These are phyloP conservation scores for Lentinula lateritia DNA, from an alignment of 768 basidiomycete species.

Conservation along the genomic window DNA sequence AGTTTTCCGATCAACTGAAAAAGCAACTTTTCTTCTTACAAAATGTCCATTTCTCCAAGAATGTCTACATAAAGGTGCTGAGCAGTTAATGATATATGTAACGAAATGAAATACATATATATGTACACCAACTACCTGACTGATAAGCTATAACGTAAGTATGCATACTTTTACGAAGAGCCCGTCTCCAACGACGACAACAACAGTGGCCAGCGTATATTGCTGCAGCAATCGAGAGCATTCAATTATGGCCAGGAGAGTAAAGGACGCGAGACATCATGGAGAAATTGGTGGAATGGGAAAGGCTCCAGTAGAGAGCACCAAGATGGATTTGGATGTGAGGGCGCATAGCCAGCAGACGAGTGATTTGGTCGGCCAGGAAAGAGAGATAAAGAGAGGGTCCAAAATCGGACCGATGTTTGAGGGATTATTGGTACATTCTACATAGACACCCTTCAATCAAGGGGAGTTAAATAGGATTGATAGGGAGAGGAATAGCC, in stretches of 20 bases:
- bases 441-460: conserved; percentile 5
- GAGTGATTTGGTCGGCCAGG: background rate
- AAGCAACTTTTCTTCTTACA: background rate
- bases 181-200: conserved; percentile 5
- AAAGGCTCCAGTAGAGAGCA: conserved; percentile 3
- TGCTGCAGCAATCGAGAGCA: background rate
- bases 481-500: conserved; percentile 8
- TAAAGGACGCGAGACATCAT: background rate
- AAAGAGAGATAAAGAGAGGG: background rate
- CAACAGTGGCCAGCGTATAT: conserved; percentile 2
- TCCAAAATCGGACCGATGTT: background rate
- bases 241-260: conserved; percentile 4
- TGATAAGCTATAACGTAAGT: conserved; percentile 7
- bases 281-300: background rate
- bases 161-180: conserved; percentile 9
- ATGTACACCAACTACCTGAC: conserved; percentile 2
- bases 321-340: conserved; percentile 6
- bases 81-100: background rate
- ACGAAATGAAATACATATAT: background rate
- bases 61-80: conserved; percentile 3
- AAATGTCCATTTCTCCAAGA: conserved; percentile 2
- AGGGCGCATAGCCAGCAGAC: conserved; percentile 4
- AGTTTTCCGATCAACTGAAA: background rate
- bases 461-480: conserved; percentile 2
- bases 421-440: conserved; percentile 7